Base-by-base conservation (phyloP, 495 filamentous ascomycete species). In the Neurospora sp. region DNA sequence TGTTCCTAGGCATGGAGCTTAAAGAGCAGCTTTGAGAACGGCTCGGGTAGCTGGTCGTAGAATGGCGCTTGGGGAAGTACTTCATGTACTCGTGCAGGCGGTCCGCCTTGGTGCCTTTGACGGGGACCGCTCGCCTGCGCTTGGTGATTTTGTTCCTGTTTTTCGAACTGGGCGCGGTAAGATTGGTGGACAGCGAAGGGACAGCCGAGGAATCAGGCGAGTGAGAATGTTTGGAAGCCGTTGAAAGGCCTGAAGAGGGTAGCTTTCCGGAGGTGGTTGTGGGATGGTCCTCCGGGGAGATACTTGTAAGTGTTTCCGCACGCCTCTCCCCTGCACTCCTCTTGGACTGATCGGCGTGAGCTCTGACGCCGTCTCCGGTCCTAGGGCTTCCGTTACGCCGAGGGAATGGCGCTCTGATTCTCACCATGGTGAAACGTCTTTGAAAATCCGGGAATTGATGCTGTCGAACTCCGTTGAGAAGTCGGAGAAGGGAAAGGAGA, bases 161-260 rank as follows among this genome's bases (percentile, higher is more conserved):
- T 5, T n/a, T 5, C 9, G 7, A n/a, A 22, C 0, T 0, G 9
- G 44, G 1, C 9, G 1, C 5, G 1, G n/a, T 20, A 1, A 11
- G 3, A 3, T 11, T 11, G 44, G n/a, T 48, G n/a, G n/a, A n/a
- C 0, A 2, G n/a, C n/a, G 44, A 1, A 22, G 44, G 9, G 9
- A 5, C 1, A 11, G 2, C 9, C 3, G 44, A 20, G 0, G 3
- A 3, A 11, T 48, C 9, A 1, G 44, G n/a, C 44, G n/a, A 1
- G 3, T 5, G n/a, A 0, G 44, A 10, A 5, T 20, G n/a, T 0
- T 11, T 22, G 0, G 9, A 5, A 2, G n/a, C 8, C 3, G 44
- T 10, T 48, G n/a, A 1, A 1, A 1, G n/a, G 18, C 7, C 44
- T 20, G n/a, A 11, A 20, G n/a, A 3, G 44, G 44, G 18, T 0